Conservation (phyloP, 768 basidiomycete genomes). For the Suillus subluteus region DNA sequence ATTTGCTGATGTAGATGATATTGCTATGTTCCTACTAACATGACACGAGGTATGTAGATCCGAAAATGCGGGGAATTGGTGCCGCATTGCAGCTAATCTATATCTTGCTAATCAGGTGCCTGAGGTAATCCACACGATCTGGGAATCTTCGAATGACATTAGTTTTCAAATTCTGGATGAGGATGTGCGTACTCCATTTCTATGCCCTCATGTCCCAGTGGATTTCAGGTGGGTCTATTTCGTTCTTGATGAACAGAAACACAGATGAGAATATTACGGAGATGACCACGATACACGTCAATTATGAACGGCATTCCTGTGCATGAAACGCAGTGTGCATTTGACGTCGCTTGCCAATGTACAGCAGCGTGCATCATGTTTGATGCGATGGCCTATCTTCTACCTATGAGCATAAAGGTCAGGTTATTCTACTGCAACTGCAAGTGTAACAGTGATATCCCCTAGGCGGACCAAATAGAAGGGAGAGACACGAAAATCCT, state of each 20-base stretch:
- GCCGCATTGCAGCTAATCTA: background rate
- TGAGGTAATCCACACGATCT: background rate
- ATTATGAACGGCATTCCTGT: background rate
- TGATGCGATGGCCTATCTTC: background rate
- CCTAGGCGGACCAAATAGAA: background rate
- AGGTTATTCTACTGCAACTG: background rate
- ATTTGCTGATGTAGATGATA: slow-evolving; percentile 12
- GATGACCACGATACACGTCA: background rate
- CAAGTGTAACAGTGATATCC: background rate
- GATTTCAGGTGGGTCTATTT: background rate
- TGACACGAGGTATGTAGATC: slow-evolving; percentile 21
- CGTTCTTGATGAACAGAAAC: background rate
- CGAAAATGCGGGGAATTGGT: background rate
- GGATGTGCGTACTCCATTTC: too few relatives aligned
- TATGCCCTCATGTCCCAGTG: background rate
- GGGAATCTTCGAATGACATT: background rate
- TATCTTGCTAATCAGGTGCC: slow-evolving; percentile 1
- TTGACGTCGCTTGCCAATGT: background rate
- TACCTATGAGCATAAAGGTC: background rate
- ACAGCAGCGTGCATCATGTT: background rate
- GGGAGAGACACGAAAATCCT: background rate
- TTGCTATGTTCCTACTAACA: slow-evolving; percentile 27
- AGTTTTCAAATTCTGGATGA: background rate
- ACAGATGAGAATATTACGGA: background rate
- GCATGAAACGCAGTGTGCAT: too few relatives aligned